A percentile compares a stretch with the other conserved stretches of the same genome.
Conservation (phyloP, 2,329 filamentous ascomycete species). For the Ceratocystis harringtonii region DNA sequence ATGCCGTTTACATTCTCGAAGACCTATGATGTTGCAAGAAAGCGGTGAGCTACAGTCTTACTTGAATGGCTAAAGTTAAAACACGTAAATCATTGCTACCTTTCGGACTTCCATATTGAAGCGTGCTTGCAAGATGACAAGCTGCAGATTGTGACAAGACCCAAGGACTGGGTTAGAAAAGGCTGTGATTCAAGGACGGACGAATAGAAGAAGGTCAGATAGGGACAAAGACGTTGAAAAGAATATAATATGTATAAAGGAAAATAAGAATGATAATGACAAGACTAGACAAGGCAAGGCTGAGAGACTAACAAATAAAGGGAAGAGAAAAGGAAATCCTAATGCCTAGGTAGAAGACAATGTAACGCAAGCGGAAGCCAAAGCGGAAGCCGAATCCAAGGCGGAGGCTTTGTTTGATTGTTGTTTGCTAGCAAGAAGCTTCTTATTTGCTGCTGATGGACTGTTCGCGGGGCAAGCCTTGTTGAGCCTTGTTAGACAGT, state of each 20-base stretch:
- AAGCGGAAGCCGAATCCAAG: background rate
- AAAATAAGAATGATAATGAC: constrained; percentile 9
- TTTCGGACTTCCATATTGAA: constrained; percentile 15
- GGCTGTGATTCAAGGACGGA: background rate
- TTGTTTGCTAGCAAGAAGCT: background rate
- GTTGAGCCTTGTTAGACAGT: background rate
- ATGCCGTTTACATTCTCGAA: constrained; percentile 46
- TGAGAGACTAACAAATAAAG: background rate
- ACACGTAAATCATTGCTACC: background rate
- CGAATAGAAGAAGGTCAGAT: background rate
- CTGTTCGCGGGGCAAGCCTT: constrained; percentile 3
- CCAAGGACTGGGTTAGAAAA: background rate
- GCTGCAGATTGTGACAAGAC: background rate
- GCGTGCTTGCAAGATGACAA: background rate
- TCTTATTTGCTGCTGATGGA: background rate
- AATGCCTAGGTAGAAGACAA: background rate
- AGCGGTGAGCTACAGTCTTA: constrained; percentile 5
- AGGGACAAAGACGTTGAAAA: background rate
- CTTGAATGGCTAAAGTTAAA: background rate
- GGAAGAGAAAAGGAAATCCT: background rate
- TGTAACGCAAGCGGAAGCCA: background rate
- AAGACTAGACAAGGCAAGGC: background rate
- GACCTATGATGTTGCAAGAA: constrained; percentile 24
- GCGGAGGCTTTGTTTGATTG: background rate
- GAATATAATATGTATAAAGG: background rate